A percentile compares a stretch with the other conserved stretches of the same genome.
These are phyloP conservation scores for Daldinia childiae DNA, from an alignment of 495 filamentous ascomycete species.

Conservation along the genomic window DNA sequence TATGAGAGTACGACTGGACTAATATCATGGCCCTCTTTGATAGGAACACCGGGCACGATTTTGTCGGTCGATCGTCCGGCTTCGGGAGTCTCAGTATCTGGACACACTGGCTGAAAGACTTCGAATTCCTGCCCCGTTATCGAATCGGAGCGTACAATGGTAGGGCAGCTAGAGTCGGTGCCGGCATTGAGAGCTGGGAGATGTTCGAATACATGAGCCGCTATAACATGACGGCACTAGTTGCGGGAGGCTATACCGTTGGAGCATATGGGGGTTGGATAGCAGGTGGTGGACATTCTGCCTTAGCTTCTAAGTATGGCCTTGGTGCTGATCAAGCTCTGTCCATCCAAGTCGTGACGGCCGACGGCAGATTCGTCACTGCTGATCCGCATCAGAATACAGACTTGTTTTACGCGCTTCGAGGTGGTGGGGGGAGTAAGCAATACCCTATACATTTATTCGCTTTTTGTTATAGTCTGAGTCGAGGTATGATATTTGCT, in stretches of 20 bases:
- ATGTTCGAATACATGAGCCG: slow-evolving; percentile 50
- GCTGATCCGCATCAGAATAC: slow-evolving; percentile 58
- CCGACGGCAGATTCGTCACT: slow-evolving; percentile 64
- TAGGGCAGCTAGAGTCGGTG: slow-evolving; percentile 55
- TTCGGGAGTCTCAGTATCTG: slow-evolving; percentile 66
- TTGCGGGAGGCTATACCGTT: slow-evolving; percentile 60
- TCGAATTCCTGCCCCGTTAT: slow-evolving; percentile 49
- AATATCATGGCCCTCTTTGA: slow-evolving; percentile 55
- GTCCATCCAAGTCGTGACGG: slow-evolving; percentile 64
- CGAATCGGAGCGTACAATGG: slow-evolving; percentile 54
- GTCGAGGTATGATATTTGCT: not conserved
- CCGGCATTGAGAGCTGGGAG: slow-evolving; percentile 58
- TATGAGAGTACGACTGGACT: slow-evolving; percentile 12
- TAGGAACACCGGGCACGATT: slow-evolving; percentile 77
- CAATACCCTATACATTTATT: not conserved
- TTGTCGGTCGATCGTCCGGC: slow-evolving; percentile 62
- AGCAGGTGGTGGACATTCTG: slow-evolving; percentile 60
- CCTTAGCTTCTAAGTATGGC: slow-evolving; percentile 55
- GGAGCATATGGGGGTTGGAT: slow-evolving; percentile 63
- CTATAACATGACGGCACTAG: slow-evolving; percentile 53
- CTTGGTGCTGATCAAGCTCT: slow-evolving; percentile 63
- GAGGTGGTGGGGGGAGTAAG: slow-evolving; percentile 66
- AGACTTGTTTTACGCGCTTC: slow-evolving; percentile 71
- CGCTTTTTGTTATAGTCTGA: not conserved
- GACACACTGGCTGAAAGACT: slow-evolving; percentile 63